phyloP scores from a whole-genome alignment of 495 filamentous ascomycete genomes.

The Xylaria sp. region DNA sequence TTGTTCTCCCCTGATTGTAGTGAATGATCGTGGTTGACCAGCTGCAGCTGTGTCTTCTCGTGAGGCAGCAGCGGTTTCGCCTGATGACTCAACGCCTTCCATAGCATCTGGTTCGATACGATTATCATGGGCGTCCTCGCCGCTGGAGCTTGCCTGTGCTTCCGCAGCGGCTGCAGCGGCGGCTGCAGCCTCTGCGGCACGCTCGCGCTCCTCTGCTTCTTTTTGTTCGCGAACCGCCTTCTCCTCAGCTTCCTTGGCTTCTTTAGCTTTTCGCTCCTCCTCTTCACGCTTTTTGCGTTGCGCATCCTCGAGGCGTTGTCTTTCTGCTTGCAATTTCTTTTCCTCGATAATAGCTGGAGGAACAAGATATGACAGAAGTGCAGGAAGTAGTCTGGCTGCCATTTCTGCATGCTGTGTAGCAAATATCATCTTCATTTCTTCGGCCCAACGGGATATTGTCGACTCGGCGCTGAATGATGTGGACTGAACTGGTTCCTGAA shows the following conservation, averaged over 20 bases:
- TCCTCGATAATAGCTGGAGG: conserved; percentile 86
- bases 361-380: conserved; percentile 75
- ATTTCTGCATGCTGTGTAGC: conserved; percentile 71
- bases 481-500: conserved; percentile 60
- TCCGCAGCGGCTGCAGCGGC: conserved; percentile 51
- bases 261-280: conserved; percentile 61
- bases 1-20: conserved; percentile 81
- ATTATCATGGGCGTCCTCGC: conserved; percentile 29
- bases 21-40: conserved; percentile 66
- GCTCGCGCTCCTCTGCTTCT: conserved; percentile 64
- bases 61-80: conserved; percentile 39
- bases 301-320: conserved; percentile 70
- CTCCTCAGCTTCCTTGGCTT: conserved; percentile 68
- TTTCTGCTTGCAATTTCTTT: conserved; percentile 64
- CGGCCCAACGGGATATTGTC: conserved; percentile 82
- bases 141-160: conserved; percentile 37
- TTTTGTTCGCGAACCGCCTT: conserved; percentile 60
- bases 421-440: conserved; percentile 89
- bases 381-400: conserved; percentile 67
- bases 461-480: conserved; percentile 73
- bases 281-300: conserved; percentile 64
- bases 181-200: conserved; percentile 42
- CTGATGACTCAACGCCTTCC: conserved; percentile 81
- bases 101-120: conserved; percentile 66
- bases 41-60: conserved; percentile 39